A percentile compares a stretch with the other conserved stretches of the same genome.
Evolutionary conservation across 768 basidiomycete species (phyloP).

Genomic region (Leccinum longicurvipes): DNA sequence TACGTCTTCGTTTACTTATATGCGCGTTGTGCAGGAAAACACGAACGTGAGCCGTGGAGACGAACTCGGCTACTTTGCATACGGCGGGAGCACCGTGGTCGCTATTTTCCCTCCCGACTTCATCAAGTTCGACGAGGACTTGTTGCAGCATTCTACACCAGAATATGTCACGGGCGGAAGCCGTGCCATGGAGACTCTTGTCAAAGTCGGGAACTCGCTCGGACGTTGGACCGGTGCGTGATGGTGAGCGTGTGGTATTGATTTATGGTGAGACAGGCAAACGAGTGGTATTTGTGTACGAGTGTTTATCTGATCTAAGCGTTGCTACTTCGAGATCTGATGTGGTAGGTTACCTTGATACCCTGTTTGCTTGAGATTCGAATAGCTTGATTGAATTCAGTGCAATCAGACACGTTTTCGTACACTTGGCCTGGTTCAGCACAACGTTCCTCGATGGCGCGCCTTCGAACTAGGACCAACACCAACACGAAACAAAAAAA

Average conservation of each 20-base stretch:
- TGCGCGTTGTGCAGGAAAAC: slow-evolving; percentile 33
- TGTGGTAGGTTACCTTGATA: too few species aligned
- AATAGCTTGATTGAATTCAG: neutral
- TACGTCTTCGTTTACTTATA: neutral
- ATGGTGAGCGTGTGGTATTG: neutral
- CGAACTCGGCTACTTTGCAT: slow-evolving; percentile 64
- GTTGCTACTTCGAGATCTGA: too few species aligned
- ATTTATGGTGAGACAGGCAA: too few species aligned
- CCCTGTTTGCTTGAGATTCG: neutral
- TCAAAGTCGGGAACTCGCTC: slow-evolving; percentile 43
- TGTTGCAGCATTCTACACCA: slow-evolving; percentile 49
- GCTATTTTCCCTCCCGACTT: slow-evolving; percentile 54
- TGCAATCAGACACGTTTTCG: neutral
- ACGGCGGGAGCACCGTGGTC: slow-evolving; percentile 75
- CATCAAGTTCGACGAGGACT: slow-evolving; percentile 59
- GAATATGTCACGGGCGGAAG: neutral
- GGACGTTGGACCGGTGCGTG: slow-evolving; percentile 22
- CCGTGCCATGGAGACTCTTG: slow-evolving; percentile 58
- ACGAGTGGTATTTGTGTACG: neutral
- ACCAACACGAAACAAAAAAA: neutral
- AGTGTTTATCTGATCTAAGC: neutral
- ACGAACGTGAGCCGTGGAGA: slow-evolving; percentile 59
- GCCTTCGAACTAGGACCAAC: neutral
- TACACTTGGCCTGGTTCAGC: neutral
- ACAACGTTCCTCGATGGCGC: too few species aligned